These are phyloP conservation scores for Dentipellis sp. DNA, from an alignment of 768 basidiomycete genomes.

Conservation along the genomic window DNA sequence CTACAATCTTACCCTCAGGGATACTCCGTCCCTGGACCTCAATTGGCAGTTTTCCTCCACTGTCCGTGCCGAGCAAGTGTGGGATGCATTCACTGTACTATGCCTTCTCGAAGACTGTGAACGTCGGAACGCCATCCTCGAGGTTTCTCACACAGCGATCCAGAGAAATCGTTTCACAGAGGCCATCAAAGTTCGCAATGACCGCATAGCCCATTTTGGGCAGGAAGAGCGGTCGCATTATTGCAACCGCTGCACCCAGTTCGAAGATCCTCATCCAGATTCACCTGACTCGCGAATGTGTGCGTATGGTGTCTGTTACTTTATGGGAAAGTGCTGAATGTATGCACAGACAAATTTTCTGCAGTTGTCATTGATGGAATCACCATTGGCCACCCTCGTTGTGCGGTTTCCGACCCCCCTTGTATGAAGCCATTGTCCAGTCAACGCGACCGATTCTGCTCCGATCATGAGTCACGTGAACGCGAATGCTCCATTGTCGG, in stretches of 20 bases:
- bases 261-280: neutral
- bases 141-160: slow-evolving; percentile 16
- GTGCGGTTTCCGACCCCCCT: slow-evolving; percentile 8
- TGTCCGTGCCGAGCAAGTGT: slow-evolving; percentile 14
- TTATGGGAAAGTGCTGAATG: too few relatives aligned
- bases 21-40: slow-evolving; percentile 4
- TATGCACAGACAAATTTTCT: slow-evolving; percentile 5
- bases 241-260: slow-evolving; percentile 20
- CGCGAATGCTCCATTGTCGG: neutral
- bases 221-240: slow-evolving; percentile 21
- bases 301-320: neutral
- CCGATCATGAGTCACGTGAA: neutral
- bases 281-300: too few relatives aligned
- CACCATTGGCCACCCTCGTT: slow-evolving; percentile 19
- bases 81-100: slow-evolving; percentile 18
- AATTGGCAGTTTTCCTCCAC: neutral
- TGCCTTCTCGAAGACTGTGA: slow-evolving; percentile 17
- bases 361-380: slow-evolving; percentile 19
- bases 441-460: slow-evolving; percentile 12
- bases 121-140: slow-evolving; percentile 3
- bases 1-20: too few relatives aligned
- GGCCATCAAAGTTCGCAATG: slow-evolving; percentile 19
- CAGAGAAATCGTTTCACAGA: slow-evolving; percentile 18
- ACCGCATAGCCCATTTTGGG: slow-evolving; percentile 15
- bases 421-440: slow-evolving; percentile 9